These are phyloP conservation scores for Pestalotiopsis sp. DNA, from an alignment of 2,329 filamentous ascomycete genomes.

Conservation along the genomic window DNA sequence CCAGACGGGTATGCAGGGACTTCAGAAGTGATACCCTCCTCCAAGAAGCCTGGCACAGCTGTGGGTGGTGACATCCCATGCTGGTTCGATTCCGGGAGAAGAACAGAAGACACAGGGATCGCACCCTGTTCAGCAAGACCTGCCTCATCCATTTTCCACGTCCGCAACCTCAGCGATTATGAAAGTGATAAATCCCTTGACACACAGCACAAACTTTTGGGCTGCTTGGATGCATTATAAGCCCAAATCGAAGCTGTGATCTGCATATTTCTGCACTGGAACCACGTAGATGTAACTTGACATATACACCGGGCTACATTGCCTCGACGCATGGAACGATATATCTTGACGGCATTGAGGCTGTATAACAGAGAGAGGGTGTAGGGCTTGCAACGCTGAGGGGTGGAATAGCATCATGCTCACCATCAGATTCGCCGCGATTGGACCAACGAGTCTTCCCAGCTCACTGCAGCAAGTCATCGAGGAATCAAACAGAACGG, in stretches of 20 bases:
- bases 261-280: neutral
- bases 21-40: neutral
- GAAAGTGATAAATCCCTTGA: neutral
- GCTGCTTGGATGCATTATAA: neutral
- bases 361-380: neutral
- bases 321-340: neutral
- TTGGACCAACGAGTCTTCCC: neutral
- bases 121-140: neutral
- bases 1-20: neutral
- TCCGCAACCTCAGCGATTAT: neutral
- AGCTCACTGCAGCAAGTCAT: neutral
- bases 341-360: neutral
- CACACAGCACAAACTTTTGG: neutral
- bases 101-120: neutral
- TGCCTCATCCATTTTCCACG: neutral
- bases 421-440: neutral
- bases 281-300: neutral
- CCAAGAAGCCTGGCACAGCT: neutral
- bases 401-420: neutral
- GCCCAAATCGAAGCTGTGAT: neutral
- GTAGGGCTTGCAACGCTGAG: neutral
- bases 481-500: neutral
- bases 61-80: neutral
- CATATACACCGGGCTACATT: neutral
- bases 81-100: neutral